Evolutionary conservation across 768 basidiomycete species (phyloP).

Genomic region (Pulveroboletus sp.): DNA sequence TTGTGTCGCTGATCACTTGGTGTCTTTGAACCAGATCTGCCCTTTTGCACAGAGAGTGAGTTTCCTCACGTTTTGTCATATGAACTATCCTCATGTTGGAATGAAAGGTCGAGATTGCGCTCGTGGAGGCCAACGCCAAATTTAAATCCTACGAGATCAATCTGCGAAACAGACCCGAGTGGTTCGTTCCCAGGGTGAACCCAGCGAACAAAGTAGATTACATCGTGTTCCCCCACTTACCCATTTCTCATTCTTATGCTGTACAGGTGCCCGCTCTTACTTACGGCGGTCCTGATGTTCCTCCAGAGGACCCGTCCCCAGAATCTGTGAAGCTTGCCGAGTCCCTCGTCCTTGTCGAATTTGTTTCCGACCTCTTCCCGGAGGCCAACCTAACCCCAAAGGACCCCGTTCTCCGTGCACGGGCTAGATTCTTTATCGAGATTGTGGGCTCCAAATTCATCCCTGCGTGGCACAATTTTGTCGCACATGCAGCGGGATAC

Average conservation of each 20-base stretch:
- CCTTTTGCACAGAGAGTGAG: conserved; percentile 57
- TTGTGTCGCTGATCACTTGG: not conserved
- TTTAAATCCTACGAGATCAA: conserved; percentile 56
- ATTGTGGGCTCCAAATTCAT: conserved; percentile 44
- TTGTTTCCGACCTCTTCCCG: conserved; percentile 58
- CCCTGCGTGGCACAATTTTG: conserved; percentile 36
- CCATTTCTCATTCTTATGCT: too few relatives aligned
- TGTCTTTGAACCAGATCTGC: conserved; percentile 41
- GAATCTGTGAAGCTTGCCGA: conserved; percentile 61
- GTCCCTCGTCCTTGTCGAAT: conserved; percentile 62
- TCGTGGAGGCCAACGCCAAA: conserved; percentile 49
- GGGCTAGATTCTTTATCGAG: conserved; percentile 62
- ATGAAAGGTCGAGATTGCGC: conserved; percentile 61
- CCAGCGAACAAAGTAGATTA: conserved; percentile 55
- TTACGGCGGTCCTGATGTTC: conserved; percentile 56
- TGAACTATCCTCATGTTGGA: too few relatives aligned
- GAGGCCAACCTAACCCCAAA: conserved; percentile 46
- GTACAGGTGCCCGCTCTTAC: conserved; percentile 38
- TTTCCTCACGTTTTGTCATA: not conserved
- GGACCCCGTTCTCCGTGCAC: conserved; percentile 54
- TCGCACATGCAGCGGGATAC: conserved; percentile 38
- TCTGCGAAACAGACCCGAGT: conserved; percentile 61
- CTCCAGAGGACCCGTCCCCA: conserved; percentile 53
- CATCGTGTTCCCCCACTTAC: too few relatives aligned
- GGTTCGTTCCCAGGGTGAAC: conserved; percentile 65